Evolutionary conservation across 768 basidiomycete genomes (phyloP).

Genomic region (Cystofilobasidium macerans): DNA sequence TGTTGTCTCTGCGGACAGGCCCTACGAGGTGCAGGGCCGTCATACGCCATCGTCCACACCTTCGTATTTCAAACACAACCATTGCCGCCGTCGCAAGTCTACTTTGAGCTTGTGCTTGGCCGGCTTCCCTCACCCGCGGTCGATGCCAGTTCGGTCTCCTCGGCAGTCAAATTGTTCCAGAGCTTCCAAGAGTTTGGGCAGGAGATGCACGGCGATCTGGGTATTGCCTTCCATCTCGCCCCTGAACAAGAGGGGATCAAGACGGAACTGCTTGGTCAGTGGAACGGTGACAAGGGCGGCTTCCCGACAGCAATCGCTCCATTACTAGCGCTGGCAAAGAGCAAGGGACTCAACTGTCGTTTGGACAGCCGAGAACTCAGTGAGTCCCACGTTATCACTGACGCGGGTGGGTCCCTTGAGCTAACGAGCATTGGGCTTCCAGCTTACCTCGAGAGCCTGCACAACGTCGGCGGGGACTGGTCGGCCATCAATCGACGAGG

Average conservation of each 20-base stretch:
- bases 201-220: conserved; percentile 6
- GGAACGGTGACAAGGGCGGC: not conserved
- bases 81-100: conserved; percentile 11
- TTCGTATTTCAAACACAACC: conserved; percentile 25
- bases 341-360: no score
- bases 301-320: no score
- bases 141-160: not conserved
- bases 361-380: no score
- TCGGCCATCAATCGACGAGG: conserved; percentile 9
- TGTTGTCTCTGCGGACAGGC: not conserved
- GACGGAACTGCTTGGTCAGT: conserved; percentile 25
- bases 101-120: conserved; percentile 25
- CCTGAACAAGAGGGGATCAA: conserved; percentile 25
- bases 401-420: not conserved
- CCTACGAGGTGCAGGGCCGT: conserved; percentile 19
- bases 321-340: no score
- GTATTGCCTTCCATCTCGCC: conserved; percentile 22
- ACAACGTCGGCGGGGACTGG: conserved; percentile 27
- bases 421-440: not conserved
- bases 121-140: conserved; percentile 7
- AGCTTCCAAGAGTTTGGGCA: conserved; percentile 23
- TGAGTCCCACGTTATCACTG: no score
- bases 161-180: conserved; percentile 16
- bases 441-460: conserved; percentile 25
- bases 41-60: conserved; percentile 22